Base-by-base conservation (phyloP, 2,329 filamentous ascomycete species). In the Pseudogymnoascus pannorum region DNA sequence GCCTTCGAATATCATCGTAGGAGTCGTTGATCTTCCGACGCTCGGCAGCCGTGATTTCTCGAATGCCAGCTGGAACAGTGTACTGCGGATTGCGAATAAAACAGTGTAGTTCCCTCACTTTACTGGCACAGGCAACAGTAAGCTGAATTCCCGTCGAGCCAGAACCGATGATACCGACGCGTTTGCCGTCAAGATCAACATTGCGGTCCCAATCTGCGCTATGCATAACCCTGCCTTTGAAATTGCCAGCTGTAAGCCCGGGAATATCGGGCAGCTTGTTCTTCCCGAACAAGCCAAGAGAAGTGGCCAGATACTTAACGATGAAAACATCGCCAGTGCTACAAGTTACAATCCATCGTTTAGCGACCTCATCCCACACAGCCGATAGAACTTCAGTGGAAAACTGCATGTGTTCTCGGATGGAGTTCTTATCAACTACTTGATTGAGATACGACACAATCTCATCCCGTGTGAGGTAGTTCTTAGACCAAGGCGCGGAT, bases 191-290 rank as follows among this genome's bases (percentile, higher is more conserved):
- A 24, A 65, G 63, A 59, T 70, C 64, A 26, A 77, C 65, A 0
- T 73, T 72, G 60, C 74, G 68, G n/a, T 77, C 73, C 75, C 76
- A 80, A 3, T 51, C 57, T 1, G 77, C 77, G 29, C 75, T 77
- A 64, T 80, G 78, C 20, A 79, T 67, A 4, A 78, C 64, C 20
- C 69, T 70, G 12, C 78, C 78, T 58, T 75, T 72, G 66, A 77
- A 80, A 26, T 71, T 72, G 6, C 74, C 66, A 4, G 71, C 68
- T 14, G 78, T 72, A 1, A 79, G 63, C 0, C 76, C 77, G 3
- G 76, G 71, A 26, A 81, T 78, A 4, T 69, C 71, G 4, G 78
- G 79, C 78, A 78, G 81, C 60, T 74, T 74, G 9, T 60, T 8
- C 24, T 66, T 64, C 7, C 60, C 59, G 12, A 65, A 61, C 2